These are phyloP conservation scores for Agarophyton chilense DNA, from an alignment of 23 red algal genomes.

Conservation along the genomic window DNA sequence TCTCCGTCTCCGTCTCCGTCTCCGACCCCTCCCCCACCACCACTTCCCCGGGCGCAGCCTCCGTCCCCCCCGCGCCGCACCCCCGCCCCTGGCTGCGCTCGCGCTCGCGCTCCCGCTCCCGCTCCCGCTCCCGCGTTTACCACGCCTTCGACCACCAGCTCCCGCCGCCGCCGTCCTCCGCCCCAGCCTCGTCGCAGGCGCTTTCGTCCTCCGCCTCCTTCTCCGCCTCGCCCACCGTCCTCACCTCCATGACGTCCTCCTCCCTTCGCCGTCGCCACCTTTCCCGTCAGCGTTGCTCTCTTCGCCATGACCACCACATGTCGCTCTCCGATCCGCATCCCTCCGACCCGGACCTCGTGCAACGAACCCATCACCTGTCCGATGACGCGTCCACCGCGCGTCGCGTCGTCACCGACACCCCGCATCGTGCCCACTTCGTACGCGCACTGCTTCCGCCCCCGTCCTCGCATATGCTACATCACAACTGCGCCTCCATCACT, in stretches of 20 bases:
- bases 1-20: too few species aligned
- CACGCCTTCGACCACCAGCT: not conserved
- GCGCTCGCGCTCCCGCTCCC: too few species aligned
- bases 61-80: not conserved
- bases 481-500: constrained; percentile 50
- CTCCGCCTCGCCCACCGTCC: not conserved
- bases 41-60: too few species aligned
- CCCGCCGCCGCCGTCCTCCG: not conserved
- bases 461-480: constrained; percentile 19
- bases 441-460: constrained; percentile 24
- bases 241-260: not conserved
- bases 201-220: not conserved
- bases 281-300: not conserved
- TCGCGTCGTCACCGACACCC: constrained; percentile 31
- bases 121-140: constrained; percentile 54
- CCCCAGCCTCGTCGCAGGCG: not conserved
- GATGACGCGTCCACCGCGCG: constrained; percentile 15
- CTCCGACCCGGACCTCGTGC: too few species aligned
- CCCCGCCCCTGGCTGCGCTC: constrained; percentile 30
- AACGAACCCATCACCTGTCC: not conserved
- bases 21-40: too few species aligned
- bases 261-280: not conserved
- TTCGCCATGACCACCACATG: not conserved
- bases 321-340: too few species aligned
- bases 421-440: constrained; percentile 4